phyloP scores from a whole-genome alignment of 805 yeast genomes.

The Metschnikowia borealis region DNA sequence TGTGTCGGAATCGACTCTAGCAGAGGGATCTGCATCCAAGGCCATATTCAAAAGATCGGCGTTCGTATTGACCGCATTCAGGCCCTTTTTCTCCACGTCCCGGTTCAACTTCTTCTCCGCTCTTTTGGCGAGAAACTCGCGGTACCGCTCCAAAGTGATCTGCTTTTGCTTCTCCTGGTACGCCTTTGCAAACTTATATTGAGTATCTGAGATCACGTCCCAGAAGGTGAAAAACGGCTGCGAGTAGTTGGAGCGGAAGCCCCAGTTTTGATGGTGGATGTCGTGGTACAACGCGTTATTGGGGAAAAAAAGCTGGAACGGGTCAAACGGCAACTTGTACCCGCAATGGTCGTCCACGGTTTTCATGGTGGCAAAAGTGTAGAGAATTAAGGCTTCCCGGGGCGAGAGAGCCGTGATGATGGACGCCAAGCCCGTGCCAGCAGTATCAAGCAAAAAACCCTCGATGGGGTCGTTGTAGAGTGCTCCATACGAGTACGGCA shows the following conservation, averaged over 20 bases:
- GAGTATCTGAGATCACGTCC: conserved; percentile 74
- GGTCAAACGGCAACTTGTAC: conserved; percentile 87
- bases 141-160: conserved; percentile 64
- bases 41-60: background rate
- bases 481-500: conserved; percentile 97
- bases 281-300: conserved; percentile 95
- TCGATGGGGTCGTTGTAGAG: conserved; percentile 91
- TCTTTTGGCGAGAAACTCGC: conserved; percentile 42
- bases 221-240: conserved; percentile 96
- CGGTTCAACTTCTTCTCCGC: conserved; percentile 9
- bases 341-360: conserved; percentile 99
- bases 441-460: conserved; percentile 87
- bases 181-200: conserved; percentile 57
- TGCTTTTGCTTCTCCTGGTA: conserved; percentile 63
- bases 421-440: conserved; percentile 86
- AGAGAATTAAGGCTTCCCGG: conserved; percentile 72
- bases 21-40: background rate
- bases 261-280: conserved; percentile 95
- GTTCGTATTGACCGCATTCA: background rate
- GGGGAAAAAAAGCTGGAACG: conserved; percentile 87
- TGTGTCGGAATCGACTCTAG: background rate
- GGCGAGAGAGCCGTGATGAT: conserved; percentile 60
- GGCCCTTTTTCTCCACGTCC: background rate
- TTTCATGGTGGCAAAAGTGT: conserved; percentile 86
- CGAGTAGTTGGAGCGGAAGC: conserved; percentile 85